Evolutionary conservation across 2,329 filamentous ascomycete genomes (phyloP).

Genomic region (Aspergillus pseudoviridinutans): DNA sequence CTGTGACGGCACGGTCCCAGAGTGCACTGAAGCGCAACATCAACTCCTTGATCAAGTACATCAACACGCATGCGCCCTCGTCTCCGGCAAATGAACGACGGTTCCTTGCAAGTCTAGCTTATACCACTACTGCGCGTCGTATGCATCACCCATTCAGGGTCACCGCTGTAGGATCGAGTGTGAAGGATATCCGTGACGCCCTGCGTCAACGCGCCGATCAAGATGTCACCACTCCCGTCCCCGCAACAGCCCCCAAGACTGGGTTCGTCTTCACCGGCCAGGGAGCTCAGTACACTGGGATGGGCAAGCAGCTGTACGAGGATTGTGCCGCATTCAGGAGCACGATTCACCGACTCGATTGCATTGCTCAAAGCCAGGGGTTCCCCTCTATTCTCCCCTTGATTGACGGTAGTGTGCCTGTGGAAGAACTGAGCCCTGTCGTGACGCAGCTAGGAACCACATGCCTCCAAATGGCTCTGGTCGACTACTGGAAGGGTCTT

Average conservation of each 20-base stretch:
- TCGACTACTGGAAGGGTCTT: constrained; percentile 33
- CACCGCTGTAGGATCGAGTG: constrained; percentile 25
- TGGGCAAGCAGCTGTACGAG: constrained; percentile 35
- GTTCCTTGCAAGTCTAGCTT: constrained; percentile 55
- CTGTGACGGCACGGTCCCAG: constrained; percentile 52
- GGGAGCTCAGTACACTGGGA: constrained; percentile 35
- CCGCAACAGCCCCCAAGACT: constrained; percentile 25
- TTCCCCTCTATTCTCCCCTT: constrained; percentile 36
- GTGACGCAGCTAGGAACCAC: constrained; percentile 36
- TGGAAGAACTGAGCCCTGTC: constrained; percentile 28
- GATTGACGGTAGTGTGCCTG: constrained; percentile 28
- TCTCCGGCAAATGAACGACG: constrained; percentile 22
- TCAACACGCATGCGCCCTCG: constrained; percentile 45
- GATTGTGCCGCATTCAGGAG: constrained; percentile 27
- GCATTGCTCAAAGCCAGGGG: constrained; percentile 30
- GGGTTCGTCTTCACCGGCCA: constrained; percentile 40
- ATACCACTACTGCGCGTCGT: constrained; percentile 60
- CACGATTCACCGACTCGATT: constrained; percentile 29
- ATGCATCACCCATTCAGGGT: constrained; percentile 38
- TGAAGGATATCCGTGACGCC: constrained; percentile 26
- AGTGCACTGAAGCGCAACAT: constrained; percentile 49
- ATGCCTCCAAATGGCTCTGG: constrained; percentile 40
- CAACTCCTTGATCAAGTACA: constrained; percentile 49
- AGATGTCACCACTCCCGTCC: constrained; percentile 25
- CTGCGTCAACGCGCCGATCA: constrained; percentile 19